phyloP scores from a whole-genome alignment of 2,329 filamentous ascomycete species.

The Atkinsonella hypoxylon region DNA sequence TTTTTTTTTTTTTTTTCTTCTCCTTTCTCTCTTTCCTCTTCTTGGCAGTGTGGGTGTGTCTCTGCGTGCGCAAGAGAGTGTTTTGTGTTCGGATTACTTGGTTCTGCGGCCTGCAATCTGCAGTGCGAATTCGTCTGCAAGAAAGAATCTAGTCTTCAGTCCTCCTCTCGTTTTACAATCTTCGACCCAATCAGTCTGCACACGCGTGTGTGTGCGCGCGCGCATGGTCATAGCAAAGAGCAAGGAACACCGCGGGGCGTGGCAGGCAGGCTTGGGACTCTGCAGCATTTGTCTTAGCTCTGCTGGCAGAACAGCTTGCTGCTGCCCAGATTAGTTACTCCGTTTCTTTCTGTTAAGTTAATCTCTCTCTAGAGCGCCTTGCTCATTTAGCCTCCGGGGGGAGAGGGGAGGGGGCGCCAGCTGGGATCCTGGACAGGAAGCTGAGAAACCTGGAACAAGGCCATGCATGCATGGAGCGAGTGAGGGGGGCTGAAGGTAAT shows the following conservation, averaged over 20 bases:
- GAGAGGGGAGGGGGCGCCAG: neutral
- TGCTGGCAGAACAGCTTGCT: neutral
- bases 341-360: neutral
- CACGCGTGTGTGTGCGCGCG: neutral
- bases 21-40: slow-evolving; percentile 1
- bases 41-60: neutral
- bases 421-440: neutral
- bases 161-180: neutral
- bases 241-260: neutral
- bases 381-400: neutral
- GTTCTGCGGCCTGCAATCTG: neutral
- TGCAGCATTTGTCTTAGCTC: neutral
- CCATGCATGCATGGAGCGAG: neutral
- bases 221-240: neutral
- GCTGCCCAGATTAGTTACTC: neutral
- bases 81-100: slow-evolving; percentile 3
- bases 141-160: neutral
- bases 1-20: too few relatives aligned
- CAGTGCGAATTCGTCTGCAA: slow-evolving; percentile 1
- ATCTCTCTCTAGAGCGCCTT: neutral
- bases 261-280: neutral
- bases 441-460: neutral
- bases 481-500: too few relatives aligned
- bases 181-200: neutral
- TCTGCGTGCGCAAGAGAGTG: slow-evolving; percentile 1